A percentile compares a stretch with the other conserved stretches of the same genome.
Conservation (phyloP, 331 rosid genomes). For the Telfairia occidentalis region DNA sequence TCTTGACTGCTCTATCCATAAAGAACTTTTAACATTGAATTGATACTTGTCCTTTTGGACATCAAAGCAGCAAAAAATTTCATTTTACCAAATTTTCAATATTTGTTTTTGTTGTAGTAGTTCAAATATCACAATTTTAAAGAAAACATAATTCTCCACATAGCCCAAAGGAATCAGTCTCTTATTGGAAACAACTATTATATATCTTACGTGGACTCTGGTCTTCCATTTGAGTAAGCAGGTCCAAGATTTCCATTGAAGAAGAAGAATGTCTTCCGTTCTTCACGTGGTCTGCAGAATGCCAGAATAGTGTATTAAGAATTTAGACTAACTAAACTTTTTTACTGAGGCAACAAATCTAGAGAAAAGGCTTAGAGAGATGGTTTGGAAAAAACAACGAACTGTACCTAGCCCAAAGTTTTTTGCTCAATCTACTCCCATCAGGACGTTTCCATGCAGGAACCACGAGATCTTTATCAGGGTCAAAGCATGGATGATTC, state of each 20-base stretch:
- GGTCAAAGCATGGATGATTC: conserved; percentile 85
- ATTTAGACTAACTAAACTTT: conserved; percentile 7
- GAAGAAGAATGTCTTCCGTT: conserved; percentile 72
- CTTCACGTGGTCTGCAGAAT: conserved; percentile 52
- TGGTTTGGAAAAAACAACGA: background rate
- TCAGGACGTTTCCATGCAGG: conserved; percentile 97
- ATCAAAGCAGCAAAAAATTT: background rate
- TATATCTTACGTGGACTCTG: conserved; percentile 61
- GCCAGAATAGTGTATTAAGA: conserved; percentile 22
- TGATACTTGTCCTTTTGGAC: background rate
- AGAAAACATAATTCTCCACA: background rate
- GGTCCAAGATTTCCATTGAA: conserved; percentile 98
- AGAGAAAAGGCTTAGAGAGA: conserved; percentile 4
- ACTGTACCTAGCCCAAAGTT: conserved; percentile 65
- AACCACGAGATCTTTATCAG: conserved; percentile 86
- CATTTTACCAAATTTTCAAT: background rate
- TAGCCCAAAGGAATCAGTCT: background rate
- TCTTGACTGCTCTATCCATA: background rate
- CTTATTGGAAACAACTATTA: background rate
- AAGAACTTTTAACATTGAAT: background rate
- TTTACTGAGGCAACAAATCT: conserved; percentile 8
- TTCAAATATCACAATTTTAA: background rate
- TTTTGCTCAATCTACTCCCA: conserved; percentile 34
- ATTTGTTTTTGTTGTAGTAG: background rate
- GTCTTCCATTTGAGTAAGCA: conserved; percentile 63